Base-by-base conservation (phyloP, 441 rosid species). In the Metrosideros polymorpha region DNA sequence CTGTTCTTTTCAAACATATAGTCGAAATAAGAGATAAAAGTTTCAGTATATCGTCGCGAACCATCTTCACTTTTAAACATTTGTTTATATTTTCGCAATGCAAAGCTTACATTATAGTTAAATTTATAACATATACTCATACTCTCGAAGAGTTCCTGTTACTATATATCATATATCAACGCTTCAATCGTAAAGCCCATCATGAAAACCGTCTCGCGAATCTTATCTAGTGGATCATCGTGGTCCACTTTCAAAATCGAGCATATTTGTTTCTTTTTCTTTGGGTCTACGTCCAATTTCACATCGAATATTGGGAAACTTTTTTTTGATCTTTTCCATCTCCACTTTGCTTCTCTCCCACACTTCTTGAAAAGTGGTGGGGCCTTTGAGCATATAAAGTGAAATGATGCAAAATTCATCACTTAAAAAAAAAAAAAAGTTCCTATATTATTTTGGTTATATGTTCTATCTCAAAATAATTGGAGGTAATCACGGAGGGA, bases 41-140 rank as follows among this genome's bases (percentile, higher is more conserved):
- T 57, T 12, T 57, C 9, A 0, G 12, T n/a, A n/a, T n/a, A 27
- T 57, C 0, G 4, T n/a, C n/a, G n/a, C n/a, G n/a, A 19, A 29
- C 0, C 6, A 17, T 32, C 25, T 63, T 17, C 2, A 9, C 25
- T 18, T 32, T 9, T 63, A 19, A 18, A 7, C 4, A 32, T 63
- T 9, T 32, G 0, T 2, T 63, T 63, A 18, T 63, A 0, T 9
- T 63, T 57, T n/a, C 2, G 49, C 10, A 45, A 18, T 18, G 19
- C 22, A 8, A 54, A 24, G 7, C 57, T 18, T 52, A 18, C 19
- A 6, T 52, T 17, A 18, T 19, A 1, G 8, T 52, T 18, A 19
- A 52, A 52, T 18, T 18, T 9, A 4, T 54, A 24, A 54, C 27
- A 54, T 54, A 24, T 8, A 9, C 3, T 54, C 2, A 4, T 4